Conservation (phyloP, 2,329 filamentous ascomycete species). For the Fusarium mexicanum region DNA sequence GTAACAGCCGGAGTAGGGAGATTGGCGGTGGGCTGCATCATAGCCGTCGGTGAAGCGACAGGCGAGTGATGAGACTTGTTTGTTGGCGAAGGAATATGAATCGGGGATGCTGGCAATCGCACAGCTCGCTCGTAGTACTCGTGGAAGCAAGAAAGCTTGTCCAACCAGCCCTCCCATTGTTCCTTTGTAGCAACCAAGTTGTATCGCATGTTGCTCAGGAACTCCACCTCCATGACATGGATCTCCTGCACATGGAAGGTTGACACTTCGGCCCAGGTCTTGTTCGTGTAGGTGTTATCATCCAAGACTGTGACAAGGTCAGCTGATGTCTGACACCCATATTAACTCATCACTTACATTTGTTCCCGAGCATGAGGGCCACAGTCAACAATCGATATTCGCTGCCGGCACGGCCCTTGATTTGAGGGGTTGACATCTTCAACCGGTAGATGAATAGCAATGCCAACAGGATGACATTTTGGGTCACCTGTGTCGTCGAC, state of each 20-base stretch:
- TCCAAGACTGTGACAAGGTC: constrained; percentile 74
- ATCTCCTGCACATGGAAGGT: constrained; percentile 94
- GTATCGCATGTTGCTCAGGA: constrained; percentile 98
- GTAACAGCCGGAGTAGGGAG: constrained; percentile 48
- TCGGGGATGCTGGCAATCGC: constrained; percentile 53
- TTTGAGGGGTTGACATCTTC: constrained; percentile 87
- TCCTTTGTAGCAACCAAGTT: constrained; percentile 85
- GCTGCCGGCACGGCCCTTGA: constrained; percentile 91
- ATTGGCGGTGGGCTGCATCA: constrained; percentile 43
- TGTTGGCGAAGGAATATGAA: constrained; percentile 54
- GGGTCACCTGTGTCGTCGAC: constrained; percentile 93
- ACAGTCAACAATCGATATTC: constrained; percentile 94
- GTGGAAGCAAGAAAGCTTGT: constrained; percentile 82
- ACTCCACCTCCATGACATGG: constrained; percentile 99
- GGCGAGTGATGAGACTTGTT: constrained; percentile 55
- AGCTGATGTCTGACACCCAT: constrained; percentile 21
- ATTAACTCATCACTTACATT: constrained; percentile 69
- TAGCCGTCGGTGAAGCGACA: constrained; percentile 59
- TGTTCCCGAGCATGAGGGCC: constrained; percentile 97
- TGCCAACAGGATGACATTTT: constrained; percentile 91
- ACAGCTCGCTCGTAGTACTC: constrained; percentile 82
- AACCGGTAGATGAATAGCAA: constrained; percentile 92
- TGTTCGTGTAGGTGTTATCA: constrained; percentile 99
- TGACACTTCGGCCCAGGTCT: constrained; percentile 98
- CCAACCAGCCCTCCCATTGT: constrained; percentile 89